These are phyloP conservation scores for Fusarium luffae DNA, from an alignment of 2,329 filamentous ascomycete species.

Conservation along the genomic window DNA sequence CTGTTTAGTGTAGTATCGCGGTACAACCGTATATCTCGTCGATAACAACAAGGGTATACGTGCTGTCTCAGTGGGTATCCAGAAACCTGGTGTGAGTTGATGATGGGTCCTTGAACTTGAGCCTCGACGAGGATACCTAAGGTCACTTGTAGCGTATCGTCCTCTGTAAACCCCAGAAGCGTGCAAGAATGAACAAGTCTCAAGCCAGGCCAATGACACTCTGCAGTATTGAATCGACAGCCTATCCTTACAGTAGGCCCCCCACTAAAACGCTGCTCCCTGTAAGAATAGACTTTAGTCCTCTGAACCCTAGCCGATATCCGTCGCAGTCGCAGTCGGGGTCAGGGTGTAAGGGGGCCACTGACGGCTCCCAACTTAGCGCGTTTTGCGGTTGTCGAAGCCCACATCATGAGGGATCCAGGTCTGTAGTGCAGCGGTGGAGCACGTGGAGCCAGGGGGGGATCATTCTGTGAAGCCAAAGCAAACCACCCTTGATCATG, in stretches of 20 bases:
- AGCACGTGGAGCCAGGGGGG: slow-evolving; percentile 38
- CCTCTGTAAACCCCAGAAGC: slow-evolving; percentile 7
- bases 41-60: slow-evolving; percentile 8
- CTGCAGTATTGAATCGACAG: slow-evolving; percentile 26
- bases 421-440: slow-evolving; percentile 21
- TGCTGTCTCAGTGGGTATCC: slow-evolving; percentile 21
- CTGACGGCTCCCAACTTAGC: slow-evolving; percentile 24
- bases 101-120: slow-evolving; percentile 13
- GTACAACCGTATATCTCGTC: slow-evolving; percentile 7
- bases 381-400: slow-evolving; percentile 16
- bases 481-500: slow-evolving; percentile 20
- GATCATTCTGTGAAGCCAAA: slow-evolving; percentile 12
- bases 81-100: slow-evolving; percentile 17
- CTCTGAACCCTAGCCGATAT: slow-evolving; percentile 41
- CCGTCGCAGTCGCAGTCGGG: slow-evolving; percentile 34
- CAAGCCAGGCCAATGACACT: slow-evolving; percentile 28
- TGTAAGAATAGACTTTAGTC: slow-evolving; percentile 42
- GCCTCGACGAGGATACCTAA: not conserved
- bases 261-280: slow-evolving; percentile 19
- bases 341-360: slow-evolving; percentile 8
- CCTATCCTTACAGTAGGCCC: slow-evolving; percentile 7
- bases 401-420: slow-evolving; percentile 8
- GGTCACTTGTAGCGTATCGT: slow-evolving; percentile 6
- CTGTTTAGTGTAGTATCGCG: not conserved
- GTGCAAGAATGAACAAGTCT: slow-evolving; percentile 21